These are phyloP conservation scores for Tetrahymena malaccensis DNA, from an alignment of 73 alveolate species.

Conservation along the genomic window DNA sequence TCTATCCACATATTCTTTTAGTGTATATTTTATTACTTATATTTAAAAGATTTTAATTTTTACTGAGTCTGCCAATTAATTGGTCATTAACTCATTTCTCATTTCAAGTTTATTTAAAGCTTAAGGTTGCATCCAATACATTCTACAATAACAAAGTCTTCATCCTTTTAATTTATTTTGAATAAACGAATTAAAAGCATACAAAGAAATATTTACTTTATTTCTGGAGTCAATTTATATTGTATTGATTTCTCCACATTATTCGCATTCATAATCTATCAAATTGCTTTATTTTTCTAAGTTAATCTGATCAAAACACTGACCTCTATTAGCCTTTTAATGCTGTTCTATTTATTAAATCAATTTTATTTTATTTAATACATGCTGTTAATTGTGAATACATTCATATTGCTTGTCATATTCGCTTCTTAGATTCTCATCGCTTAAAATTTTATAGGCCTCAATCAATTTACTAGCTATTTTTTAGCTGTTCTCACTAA, in stretches of 20 bases:
- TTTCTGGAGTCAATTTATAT: neutral
- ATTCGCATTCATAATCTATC: neutral
- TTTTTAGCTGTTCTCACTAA: neutral
- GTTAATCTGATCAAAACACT: neutral
- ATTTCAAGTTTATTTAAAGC: neutral
- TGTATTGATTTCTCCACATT: neutral
- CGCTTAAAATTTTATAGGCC: neutral
- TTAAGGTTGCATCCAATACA: neutral
- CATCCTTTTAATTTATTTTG: neutral
- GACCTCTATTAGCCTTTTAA: neutral
- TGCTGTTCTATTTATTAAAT: neutral
- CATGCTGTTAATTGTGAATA: neutral
- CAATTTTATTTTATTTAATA: neutral
- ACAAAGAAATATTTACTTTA: neutral
- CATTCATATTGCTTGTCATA: neutral
- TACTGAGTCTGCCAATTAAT: neutral
- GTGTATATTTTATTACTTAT: neutral
- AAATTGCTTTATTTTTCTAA: neutral
- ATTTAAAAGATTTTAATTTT: neutral
- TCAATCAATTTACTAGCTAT: neutral
- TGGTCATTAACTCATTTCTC: neutral
- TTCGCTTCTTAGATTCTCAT: neutral
- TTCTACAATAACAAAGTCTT: neutral
- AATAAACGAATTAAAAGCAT: neutral
- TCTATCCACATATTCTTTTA: no score